Conservation (phyloP, 169 alveolate species). For the Plasmodium gonderi region DNA sequence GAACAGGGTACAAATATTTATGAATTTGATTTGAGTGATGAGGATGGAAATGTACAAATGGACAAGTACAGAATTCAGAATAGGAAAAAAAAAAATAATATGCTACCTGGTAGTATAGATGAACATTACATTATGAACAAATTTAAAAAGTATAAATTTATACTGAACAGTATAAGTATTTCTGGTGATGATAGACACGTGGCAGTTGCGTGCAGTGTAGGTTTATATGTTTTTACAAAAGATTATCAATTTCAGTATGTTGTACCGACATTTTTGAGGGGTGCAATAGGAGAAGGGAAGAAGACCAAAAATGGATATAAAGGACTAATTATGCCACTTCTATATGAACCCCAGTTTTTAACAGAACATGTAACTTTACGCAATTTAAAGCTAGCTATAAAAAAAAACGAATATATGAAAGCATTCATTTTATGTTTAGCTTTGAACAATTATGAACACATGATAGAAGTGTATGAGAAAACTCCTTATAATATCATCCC, state of each 20-base stretch:
- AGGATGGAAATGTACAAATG: conserved; percentile 36
- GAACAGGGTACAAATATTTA: conserved; percentile 19
- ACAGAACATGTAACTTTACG: conserved; percentile 85
- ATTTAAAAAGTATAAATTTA: conserved; percentile 60
- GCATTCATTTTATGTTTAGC: conserved; percentile 87
- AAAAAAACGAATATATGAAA: conserved; percentile 78
- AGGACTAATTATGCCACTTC: conserved; percentile 41
- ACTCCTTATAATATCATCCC: conserved; percentile 79
- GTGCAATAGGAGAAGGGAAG: background rate
- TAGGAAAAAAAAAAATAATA: conserved; percentile 37
- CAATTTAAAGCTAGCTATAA: conserved; percentile 76
- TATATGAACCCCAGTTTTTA: conserved; percentile 83
- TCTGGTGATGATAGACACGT: conserved; percentile 78
- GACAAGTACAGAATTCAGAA: conserved; percentile 31
- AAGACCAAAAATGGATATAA: conserved; percentile 26
- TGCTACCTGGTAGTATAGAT: conserved; percentile 53
- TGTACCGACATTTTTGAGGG: background rate
- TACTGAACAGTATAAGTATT: conserved; percentile 46
- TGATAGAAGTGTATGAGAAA: conserved; percentile 79
- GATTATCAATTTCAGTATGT: conserved; percentile 74
- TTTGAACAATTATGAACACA: conserved; percentile 83
- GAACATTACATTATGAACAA: conserved; percentile 27
- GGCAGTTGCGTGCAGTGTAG: conserved; percentile 77
- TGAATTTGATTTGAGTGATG: conserved; percentile 57
- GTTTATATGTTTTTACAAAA: conserved; percentile 73